Evolutionary conservation across 1,139 yeast species (phyloP), one percentile per base, ranked within the genome.

Genomic region (Candida neerlandica): DNA sequence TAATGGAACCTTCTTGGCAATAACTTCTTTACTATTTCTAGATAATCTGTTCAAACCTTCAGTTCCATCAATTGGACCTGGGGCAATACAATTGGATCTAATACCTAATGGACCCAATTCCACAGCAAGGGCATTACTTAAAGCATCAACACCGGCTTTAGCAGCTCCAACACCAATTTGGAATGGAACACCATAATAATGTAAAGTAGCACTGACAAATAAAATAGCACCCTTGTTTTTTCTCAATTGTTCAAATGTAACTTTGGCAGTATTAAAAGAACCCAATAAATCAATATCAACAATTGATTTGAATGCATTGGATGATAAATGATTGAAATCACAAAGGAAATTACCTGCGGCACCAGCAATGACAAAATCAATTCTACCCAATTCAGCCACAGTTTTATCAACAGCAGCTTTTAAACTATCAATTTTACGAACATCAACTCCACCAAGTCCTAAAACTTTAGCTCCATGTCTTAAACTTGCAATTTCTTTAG

Each of bases 301-400:
- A 21, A 92, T 98, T 0, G 96, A 78, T 66, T 88, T 87, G 77
- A 92, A 92, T 1, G 97, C 98, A 62, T 90, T 90, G 32, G 94
- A 64, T 1, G 96, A 86, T 58, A 92, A 72, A 59, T 85, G 85
- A 62, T 85, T 85, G 68, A 92, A 82, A 63, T 90, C 95, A 34
- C 91, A 74, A 51, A 92, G 65, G 62, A 94, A 92, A 73, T 92
- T 94, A 11, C 99, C 98, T 2, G 98, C 98, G 2, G 99, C 99
- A 21, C 98, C 98, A 43, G 96, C 95, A 69, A 92, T 86, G 43
- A 91, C 95, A 63, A 67, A 88, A 67, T 92, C 97, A 53, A 89
- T 86, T 55, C 78, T 73, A 12, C 96, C 97, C 57, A 89, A 78
- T 58, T 78, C 76, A 5, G 68, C 63, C n/a, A 90, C 89, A 0